A percentile compares a stretch with the other conserved stretches of the same genome.
Conservation (phyloP, 768 basidiomycete genomes). For the Russula foetens region DNA sequence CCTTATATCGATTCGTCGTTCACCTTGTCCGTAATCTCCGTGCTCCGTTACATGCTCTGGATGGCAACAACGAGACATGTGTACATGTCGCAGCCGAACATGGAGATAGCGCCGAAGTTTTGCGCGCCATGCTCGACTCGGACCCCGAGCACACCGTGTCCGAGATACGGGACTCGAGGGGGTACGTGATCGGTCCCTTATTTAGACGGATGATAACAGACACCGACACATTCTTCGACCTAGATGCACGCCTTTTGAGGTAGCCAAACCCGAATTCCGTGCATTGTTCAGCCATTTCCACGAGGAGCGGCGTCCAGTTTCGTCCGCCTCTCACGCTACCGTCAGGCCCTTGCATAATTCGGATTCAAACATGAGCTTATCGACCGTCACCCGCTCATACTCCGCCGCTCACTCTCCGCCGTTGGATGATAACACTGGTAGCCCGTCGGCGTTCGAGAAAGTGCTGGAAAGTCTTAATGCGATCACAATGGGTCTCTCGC, state of each 20-base stretch:
- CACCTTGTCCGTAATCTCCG: conserved; percentile 65
- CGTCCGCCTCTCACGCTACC: conserved; percentile 48
- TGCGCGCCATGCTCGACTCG: conserved; percentile 56
- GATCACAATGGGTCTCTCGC: conserved; percentile 33
- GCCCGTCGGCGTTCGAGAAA: conserved; percentile 31
- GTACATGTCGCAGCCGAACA: conserved; percentile 74
- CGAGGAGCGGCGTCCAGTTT: conserved; percentile 40
- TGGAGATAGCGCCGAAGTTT: conserved; percentile 54
- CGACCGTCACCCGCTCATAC: conserved; percentile 14
- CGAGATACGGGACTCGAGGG: conserved; percentile 59
- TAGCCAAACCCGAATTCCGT: conserved; percentile 61
- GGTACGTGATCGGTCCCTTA: conserved; percentile 37
- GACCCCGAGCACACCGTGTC: conserved; percentile 49
- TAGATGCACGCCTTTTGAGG: conserved; percentile 59
- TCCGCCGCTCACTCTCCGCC: conserved; percentile 13
- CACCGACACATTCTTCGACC: neutral
- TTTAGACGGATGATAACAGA: neutral
- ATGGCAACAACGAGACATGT: conserved; percentile 66
- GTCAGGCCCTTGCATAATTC: conserved; percentile 36
- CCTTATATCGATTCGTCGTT: conserved; percentile 46
- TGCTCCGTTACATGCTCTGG: conserved; percentile 57
- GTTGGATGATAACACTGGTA: conserved; percentile 34
- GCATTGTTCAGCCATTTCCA: conserved; percentile 47
- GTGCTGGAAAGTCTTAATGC: conserved; percentile 48
- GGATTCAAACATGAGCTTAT: conserved; percentile 42